A percentile compares a stretch with the other conserved stretches of the same genome.
phyloP scores from a whole-genome alignment of 1,284 basidiomycete genomes.

The Grifola frondosa region DNA sequence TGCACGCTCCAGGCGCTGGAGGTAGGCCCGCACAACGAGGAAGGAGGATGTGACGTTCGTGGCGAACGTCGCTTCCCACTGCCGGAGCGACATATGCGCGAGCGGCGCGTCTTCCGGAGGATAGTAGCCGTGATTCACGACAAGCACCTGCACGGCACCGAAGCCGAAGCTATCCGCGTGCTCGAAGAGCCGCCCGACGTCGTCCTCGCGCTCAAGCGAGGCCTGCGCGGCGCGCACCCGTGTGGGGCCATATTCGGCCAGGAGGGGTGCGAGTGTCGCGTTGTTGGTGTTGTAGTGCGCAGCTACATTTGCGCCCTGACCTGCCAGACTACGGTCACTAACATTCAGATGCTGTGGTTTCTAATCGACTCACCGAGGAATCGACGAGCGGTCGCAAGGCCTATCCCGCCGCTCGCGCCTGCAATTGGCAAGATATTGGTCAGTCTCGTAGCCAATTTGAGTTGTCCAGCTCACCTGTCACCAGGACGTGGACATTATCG shows the following conservation, averaged over 20 bases:
- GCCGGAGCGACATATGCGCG: conserved; percentile 58
- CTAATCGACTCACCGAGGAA: conserved; percentile 53
- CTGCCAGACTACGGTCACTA: conserved; percentile 1
- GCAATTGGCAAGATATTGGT: not conserved
- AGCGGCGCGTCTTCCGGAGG: conserved; percentile 47
- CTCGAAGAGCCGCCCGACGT: conserved; percentile 48
- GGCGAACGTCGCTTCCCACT: conserved; percentile 64
- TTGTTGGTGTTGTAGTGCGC: conserved; percentile 69
- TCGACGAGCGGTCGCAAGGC: conserved; percentile 28
- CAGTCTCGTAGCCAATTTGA: not conserved
- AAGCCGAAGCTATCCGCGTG: conserved; percentile 35
- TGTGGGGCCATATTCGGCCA: conserved; percentile 36
- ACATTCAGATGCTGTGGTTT: not conserved
- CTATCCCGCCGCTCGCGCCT: conserved; percentile 42
- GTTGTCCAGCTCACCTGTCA: conserved; percentile 29
- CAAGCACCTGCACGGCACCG: conserved; percentile 52
- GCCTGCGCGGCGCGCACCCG: conserved; percentile 48
- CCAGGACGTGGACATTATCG: conserved; percentile 34
- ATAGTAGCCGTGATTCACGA: conserved; percentile 70
- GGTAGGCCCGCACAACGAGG: conserved; percentile 61
- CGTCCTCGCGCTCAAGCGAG: conserved; percentile 55
- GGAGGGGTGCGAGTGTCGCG: conserved; percentile 44
- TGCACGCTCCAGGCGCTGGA: conserved; percentile 47
- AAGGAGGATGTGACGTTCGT: conserved; percentile 71
- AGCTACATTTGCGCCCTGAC: conserved; percentile 61